Conservation (phyloP, 495 filamentous ascomycete species). For the Bacidia rubella region DNA sequence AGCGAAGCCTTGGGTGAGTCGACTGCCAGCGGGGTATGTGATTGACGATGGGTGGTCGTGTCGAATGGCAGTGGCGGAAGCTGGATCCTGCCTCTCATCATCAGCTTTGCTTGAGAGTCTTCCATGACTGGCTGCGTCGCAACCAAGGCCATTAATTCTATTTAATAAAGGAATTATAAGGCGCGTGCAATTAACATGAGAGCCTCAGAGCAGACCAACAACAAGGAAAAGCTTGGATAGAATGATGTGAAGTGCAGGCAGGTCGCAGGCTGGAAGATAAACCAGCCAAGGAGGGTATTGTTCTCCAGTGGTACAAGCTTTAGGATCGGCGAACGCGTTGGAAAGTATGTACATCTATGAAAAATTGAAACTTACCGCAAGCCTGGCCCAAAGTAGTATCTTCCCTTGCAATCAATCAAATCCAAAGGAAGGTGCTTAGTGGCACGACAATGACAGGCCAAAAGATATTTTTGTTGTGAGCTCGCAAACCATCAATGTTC, state of each 20-base stretch:
- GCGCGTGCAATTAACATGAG: background rate
- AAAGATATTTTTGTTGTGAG: background rate
- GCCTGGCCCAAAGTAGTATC: background rate
- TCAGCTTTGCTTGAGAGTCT: conserved; percentile 6
- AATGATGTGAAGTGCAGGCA: background rate
- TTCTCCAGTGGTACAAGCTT: background rate
- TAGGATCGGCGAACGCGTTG: background rate
- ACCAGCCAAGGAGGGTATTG: background rate
- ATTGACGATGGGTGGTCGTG: conserved; percentile 1
- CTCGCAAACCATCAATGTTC: background rate
- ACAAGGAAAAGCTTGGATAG: background rate
- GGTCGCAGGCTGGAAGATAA: background rate
- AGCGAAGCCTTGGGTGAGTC: background rate
- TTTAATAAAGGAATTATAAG: background rate
- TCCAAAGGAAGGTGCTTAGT: background rate
- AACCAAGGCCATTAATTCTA: background rate
- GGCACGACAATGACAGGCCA: background rate
- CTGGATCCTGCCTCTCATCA: conserved; percentile 10
- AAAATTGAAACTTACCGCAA: background rate
- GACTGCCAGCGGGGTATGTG: background rate
- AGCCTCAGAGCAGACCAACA: background rate
- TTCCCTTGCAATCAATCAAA: background rate
- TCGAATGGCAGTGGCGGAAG: conserved; percentile 2
- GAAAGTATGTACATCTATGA: background rate
- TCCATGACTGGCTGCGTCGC: background rate